phyloP scores from a whole-genome alignment of 2,329 filamentous ascomycete genomes.

The Aspergillus calidoustus region DNA sequence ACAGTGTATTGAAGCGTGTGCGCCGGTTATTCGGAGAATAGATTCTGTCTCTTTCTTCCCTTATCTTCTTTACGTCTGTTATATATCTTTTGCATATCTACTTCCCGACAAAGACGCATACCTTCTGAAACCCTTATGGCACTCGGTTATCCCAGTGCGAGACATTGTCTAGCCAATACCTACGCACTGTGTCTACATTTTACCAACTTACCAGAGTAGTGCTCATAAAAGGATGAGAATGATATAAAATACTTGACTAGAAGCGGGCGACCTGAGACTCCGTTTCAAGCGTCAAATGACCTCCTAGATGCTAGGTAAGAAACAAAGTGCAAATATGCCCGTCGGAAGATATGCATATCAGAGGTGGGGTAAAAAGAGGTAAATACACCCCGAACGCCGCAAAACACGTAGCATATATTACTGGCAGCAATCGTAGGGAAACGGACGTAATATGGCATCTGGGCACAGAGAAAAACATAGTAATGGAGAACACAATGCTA shows the following conservation, averaged over 20 bases:
- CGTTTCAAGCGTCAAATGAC: background rate
- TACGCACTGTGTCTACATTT: background rate
- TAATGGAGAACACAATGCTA: conserved; percentile 8
- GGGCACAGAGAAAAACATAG: background rate
- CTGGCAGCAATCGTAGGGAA: conserved; percentile 6
- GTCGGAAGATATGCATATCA: conserved; percentile 18
- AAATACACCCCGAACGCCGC: conserved; percentile 24
- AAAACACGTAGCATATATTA: conserved; percentile 8
- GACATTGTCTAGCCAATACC: background rate
- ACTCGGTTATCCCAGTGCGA: background rate
- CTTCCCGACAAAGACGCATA: background rate
- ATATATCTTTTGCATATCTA: conserved; percentile 11
- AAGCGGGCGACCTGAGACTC: background rate
- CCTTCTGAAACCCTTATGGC: background rate
- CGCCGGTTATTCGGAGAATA: conserved; percentile 69
- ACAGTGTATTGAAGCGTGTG: conserved; percentile 92
- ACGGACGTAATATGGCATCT: conserved; percentile 9
- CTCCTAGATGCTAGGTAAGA: background rate
- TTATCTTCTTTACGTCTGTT: conserved; percentile 4
- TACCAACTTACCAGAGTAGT: background rate
- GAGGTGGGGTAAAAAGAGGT: background rate
- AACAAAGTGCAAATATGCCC: background rate
- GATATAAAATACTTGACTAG: background rate
- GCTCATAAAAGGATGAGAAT: background rate
- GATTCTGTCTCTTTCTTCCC: conserved; percentile 12